Evolutionary conservation across 805 yeast species (phyloP), one percentile per base, ranked within the genome.

Genomic region (Kuraishia molischiana): DNA sequence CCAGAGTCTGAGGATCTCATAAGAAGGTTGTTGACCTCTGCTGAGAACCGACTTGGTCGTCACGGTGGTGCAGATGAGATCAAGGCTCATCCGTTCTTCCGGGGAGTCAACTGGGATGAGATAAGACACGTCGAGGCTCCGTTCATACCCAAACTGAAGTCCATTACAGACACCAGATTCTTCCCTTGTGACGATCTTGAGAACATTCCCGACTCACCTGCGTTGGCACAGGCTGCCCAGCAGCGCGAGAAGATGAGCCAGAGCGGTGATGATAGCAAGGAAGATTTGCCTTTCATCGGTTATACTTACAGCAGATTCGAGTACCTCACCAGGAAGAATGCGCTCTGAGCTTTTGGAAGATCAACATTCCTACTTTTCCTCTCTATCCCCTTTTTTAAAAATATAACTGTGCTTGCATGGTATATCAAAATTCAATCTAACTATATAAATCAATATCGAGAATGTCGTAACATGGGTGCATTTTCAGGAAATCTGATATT

Each of bases 121-220:
- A 87, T 87, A 40, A 67, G 96, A 41, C 79, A 76, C 41, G 94
- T 86, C 41, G 86, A 80, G 48, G 96, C 96, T 3, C 97, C 97
- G 18, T 87, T 87, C 51, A 83, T 92, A 47, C 95, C 98, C 19
- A 84, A 86, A 53, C 70, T 92, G 53, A 76, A 87, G 48, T 82
- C 95, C 10, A 82, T 90, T 43, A 90, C 97, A 4, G 98, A 92
- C 58, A 92, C 98, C 0, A 72, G 97, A 49, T 90, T 90, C 67
- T 92, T 92, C 86, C 97, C 98, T 31, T 86, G 95, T 2, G 97
- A 90, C 56, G 98, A 90, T 54, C 67, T 90, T 51, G 96, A 90
- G 58, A 85, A 85, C 51, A 87, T 90, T 37, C 95, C 97, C 2
- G 97, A 89, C 51, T 77, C 85, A 34, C 95, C 95, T 10, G 80